Base-by-base conservation (phyloP, 495 filamentous ascomycete species). In the Bryoglossum gracile region DNA sequence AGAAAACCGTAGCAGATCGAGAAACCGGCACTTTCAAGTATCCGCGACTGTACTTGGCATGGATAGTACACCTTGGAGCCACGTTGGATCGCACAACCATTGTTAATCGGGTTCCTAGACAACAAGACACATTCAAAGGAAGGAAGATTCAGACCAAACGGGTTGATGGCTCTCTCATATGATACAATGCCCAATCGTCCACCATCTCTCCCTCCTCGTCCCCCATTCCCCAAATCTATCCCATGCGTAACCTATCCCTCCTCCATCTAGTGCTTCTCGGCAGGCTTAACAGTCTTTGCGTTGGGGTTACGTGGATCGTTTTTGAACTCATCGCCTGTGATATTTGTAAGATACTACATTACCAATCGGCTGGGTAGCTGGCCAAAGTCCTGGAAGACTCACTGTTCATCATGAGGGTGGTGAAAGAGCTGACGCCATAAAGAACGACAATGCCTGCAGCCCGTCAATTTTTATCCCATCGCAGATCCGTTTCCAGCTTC, bases 281-380 rank as follows among this genome's bases (percentile, higher is more conserved):
- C 61, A 37, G 66, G 58, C 60, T 76, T 73, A 34, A 55, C 54
- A 21, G 61, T 57, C 76, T 83, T 84, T 32, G 70, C 68, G 63
- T 78, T 73, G 58, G 83, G 86, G 78, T 95, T 95, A 65, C 91
- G 79, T 54, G 91, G 90, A 73, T 97, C 91, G 75, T 92, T 91
- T 81, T 86, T 90, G 81, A 76, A 95, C 66, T 97, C 86, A 50
- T 83, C 86, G 71, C 79, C 91, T 97, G 61, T 56, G 33, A n/a
- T 14, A 41, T 36, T 64, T 40, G 70, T 64, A 51, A 51, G 42
- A 32, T 16, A 44, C 36, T 18, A 34, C 34, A 51, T 6, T 2
- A 17, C 14, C 2, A 11, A 22, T 4, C 35, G n/a, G n/a, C n/a
- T n/a, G n/a, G n/a, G n/a, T n/a, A n/a, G n/a, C n/a, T n/a, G n/a